Evolutionary conservation across 1,284 basidiomycete species (phyloP).

Genomic region (Boletus mariae): DNA sequence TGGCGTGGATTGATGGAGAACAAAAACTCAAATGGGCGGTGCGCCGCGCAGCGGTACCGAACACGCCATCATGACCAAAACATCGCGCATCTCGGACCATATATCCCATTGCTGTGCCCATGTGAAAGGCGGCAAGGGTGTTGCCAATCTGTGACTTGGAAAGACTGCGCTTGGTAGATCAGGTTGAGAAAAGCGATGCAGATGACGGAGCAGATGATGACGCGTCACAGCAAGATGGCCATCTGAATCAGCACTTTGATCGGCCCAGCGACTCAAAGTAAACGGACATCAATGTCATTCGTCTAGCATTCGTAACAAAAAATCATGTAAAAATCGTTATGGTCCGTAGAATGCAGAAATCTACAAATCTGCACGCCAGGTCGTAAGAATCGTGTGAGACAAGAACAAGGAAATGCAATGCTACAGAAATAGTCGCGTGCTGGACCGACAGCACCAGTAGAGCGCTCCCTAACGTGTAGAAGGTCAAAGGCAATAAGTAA

Average conservation of each 20-base stretch:
- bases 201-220: neutral
- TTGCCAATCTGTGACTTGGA: neutral
- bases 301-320: conserved; percentile 22
- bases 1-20: too few relatives aligned
- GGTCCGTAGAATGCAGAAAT: conserved; percentile 26
- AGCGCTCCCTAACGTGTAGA: conserved; percentile 26
- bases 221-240: neutral
- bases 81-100: neutral
- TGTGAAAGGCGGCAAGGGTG: neutral
- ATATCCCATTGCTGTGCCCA: neutral
- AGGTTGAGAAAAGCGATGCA: neutral
- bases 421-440: conserved; percentile 29
- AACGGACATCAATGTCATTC: conserved; percentile 25
- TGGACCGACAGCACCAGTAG: conserved; percentile 29
- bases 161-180: conserved; percentile 4
- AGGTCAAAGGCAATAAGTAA: conserved; percentile 34
- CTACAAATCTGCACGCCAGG: conserved; percentile 27
- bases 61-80: neutral
- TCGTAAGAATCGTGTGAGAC: conserved; percentile 16
- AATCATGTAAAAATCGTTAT: conserved; percentile 20
- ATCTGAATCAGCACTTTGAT: conserved; percentile 10
- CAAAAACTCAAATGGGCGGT: neutral
- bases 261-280: conserved; percentile 13
- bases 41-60: neutral
- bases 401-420: conserved; percentile 30